Conservation (phyloP, 306 rosid genomes). For the Lathyrus oleraceus region DNA sequence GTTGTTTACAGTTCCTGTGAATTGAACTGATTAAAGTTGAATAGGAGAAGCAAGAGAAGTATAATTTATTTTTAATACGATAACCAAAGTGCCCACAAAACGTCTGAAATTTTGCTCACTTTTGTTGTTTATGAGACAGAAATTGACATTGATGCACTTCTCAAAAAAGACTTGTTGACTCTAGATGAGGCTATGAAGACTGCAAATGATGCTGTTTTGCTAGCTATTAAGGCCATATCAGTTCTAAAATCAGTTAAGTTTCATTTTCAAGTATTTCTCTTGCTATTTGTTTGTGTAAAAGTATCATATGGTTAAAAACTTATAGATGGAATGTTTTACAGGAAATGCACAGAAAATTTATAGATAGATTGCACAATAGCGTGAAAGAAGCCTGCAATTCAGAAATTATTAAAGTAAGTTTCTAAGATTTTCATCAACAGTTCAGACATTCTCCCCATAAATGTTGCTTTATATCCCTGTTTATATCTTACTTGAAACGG, state of each 20-base stretch:
- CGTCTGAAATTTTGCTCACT: background rate
- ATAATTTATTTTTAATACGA: slow-evolving; percentile 14
- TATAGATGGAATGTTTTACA: slow-evolving; percentile 42
- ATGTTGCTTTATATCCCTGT: slow-evolving; percentile 26
- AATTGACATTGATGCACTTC: slow-evolving; percentile 76
- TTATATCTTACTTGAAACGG: slow-evolving; percentile 18
- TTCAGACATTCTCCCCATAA: slow-evolving; percentile 1
- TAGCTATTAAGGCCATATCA: slow-evolving; percentile 76
- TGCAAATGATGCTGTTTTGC: slow-evolving; percentile 85
- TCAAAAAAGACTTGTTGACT: slow-evolving; percentile 85
- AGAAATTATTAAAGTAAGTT: slow-evolving; percentile 66
- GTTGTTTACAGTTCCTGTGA: slow-evolving; percentile 1
- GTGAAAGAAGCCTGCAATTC: slow-evolving; percentile 49
- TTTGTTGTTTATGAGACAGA: slow-evolving; percentile 51
- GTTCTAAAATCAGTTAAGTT: slow-evolving; percentile 79
- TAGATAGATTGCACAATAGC: slow-evolving; percentile 48
- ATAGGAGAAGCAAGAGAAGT: slow-evolving; percentile 7
- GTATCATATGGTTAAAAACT: slow-evolving; percentile 37
- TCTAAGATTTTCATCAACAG: slow-evolving; percentile 26
- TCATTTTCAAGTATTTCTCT: slow-evolving; percentile 31
- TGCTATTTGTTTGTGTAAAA: slow-evolving; percentile 31
- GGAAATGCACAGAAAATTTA: slow-evolving; percentile 64
- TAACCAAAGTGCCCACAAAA: background rate
- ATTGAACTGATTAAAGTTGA: slow-evolving; percentile 19
- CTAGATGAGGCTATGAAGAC: slow-evolving; percentile 92